These are phyloP conservation scores for Bassia scoparia DNA, from an alignment of 148 eudicot genomes.

Conservation along the genomic window DNA sequence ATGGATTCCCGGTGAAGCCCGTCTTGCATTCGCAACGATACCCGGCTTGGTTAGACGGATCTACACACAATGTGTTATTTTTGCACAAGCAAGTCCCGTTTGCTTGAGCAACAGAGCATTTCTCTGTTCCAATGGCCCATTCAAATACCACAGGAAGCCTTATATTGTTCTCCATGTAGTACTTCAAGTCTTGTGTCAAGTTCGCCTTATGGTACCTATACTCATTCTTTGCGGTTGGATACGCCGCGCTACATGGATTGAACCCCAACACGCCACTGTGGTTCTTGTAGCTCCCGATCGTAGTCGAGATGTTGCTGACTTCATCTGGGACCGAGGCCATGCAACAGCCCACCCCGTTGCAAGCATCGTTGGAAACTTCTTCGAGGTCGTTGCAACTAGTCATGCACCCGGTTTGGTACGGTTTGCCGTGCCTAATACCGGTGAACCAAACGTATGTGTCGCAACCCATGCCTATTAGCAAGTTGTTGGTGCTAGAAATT, in stretches of 20 bases:
- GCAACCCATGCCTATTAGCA: constrained; percentile 16
- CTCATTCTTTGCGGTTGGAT: constrained; percentile 12
- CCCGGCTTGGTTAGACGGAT: neutral
- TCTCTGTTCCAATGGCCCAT: constrained; percentile 1
- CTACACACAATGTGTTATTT: neutral
- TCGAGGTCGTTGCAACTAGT: neutral
- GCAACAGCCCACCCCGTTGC: constrained; percentile 32
- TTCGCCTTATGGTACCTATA: neutral
- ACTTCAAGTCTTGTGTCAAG: neutral
- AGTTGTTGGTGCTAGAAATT: constrained; percentile 8
- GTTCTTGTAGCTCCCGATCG: neutral
- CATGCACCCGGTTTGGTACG: constrained; percentile 20
- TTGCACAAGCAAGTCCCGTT: neutral
- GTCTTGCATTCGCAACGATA: constrained; percentile 1
- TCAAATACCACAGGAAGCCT: neutral
- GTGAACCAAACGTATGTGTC: constrained; percentile 23
- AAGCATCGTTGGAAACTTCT: neutral
- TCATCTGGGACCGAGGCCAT: constrained; percentile 19
- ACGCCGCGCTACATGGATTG: constrained; percentile 28
- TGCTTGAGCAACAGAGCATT: neutral
- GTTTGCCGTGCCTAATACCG: neutral
- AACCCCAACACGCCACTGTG: neutral
- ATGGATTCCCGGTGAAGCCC: constrained; percentile 4
- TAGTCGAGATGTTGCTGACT: neutral
- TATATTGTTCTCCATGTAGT: neutral